These are phyloP conservation scores for Tillandsia fasciculata DNA, from an alignment of 176 grass and related monocot genomes.

Conservation along the genomic window DNA sequence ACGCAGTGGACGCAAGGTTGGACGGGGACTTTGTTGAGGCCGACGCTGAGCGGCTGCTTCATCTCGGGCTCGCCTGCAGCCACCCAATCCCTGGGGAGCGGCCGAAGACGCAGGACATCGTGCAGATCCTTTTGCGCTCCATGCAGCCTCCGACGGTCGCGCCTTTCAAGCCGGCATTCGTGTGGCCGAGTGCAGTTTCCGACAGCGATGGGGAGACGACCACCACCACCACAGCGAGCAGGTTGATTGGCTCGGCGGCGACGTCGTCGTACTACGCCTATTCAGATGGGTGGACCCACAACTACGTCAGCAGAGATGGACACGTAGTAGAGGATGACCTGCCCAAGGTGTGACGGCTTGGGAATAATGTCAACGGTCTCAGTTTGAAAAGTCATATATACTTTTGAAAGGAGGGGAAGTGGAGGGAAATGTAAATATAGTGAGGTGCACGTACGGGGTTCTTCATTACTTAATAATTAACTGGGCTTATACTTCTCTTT, in stretches of 20 bases:
- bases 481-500: neutral
- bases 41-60: constrained; percentile 59
- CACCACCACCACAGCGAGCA: constrained; percentile 7
- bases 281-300: constrained; percentile 35
- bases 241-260: constrained; percentile 10
- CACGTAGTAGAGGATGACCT: constrained; percentile 21
- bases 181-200: constrained; percentile 37
- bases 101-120: constrained; percentile 37
- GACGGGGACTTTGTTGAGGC: constrained; percentile 24
- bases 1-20: constrained; percentile 48
- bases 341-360: constrained; percentile 23
- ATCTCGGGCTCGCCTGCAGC: constrained; percentile 79
- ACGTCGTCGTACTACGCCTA: constrained; percentile 40
- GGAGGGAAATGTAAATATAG: neutral
- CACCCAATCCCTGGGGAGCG: constrained; percentile 61
- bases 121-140: constrained; percentile 42
- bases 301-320: constrained; percentile 21
- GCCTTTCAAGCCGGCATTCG: constrained; percentile 46
- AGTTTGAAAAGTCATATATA: neutral
- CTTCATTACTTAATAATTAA: no score
- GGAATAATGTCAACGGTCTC: neutral
- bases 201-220: constrained; percentile 15
- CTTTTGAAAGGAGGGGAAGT: neutral
- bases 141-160: constrained; percentile 38
- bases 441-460: neutral